These are phyloP conservation scores for Neurospora sublineolata DNA, from an alignment of 495 filamentous ascomycete species.

Conservation along the genomic window DNA sequence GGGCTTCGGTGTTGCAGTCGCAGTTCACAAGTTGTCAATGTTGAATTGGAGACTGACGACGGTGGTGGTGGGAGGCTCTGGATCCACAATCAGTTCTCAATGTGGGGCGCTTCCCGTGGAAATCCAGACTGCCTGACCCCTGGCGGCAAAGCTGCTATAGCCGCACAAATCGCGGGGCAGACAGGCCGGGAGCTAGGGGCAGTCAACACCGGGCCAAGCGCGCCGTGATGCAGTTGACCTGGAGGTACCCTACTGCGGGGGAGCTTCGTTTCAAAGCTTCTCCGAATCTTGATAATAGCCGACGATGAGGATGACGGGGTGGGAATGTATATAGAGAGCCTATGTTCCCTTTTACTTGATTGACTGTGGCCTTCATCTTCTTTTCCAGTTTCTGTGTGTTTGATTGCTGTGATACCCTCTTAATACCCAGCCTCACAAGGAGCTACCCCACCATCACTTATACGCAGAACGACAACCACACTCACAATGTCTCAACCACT, in stretches of 20 bases:
- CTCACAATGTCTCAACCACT: slow-evolving; percentile 26
- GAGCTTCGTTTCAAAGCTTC: neutral
- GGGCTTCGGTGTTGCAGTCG: neutral
- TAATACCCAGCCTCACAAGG: neutral
- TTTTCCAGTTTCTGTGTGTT: neutral
- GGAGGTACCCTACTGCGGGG: neutral
- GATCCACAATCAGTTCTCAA: neutral
- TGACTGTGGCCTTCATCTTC: neutral
- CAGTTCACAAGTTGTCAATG: neutral
- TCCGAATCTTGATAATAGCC: neutral
- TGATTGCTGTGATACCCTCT: neutral
- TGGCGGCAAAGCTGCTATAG: slow-evolving; percentile 5
- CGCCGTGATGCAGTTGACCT: neutral
- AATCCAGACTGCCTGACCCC: neutral
- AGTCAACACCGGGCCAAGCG: neutral
- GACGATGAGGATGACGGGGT: neutral
- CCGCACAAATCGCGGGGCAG: slow-evolving; percentile 26
- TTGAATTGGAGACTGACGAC: neutral
- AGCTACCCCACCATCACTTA: neutral
- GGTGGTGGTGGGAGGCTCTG: neutral
- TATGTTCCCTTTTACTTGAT: neutral
- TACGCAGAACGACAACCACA: neutral
- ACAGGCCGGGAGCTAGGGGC: slow-evolving; percentile 6
- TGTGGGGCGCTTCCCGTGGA: slow-evolving; percentile 1
- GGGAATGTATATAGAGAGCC: neutral